Evolutionary conservation across 305 asterid genomes (phyloP), one percentile per base, ranked within the genome.

Genomic region (Fraxinus angustifolia): DNA sequence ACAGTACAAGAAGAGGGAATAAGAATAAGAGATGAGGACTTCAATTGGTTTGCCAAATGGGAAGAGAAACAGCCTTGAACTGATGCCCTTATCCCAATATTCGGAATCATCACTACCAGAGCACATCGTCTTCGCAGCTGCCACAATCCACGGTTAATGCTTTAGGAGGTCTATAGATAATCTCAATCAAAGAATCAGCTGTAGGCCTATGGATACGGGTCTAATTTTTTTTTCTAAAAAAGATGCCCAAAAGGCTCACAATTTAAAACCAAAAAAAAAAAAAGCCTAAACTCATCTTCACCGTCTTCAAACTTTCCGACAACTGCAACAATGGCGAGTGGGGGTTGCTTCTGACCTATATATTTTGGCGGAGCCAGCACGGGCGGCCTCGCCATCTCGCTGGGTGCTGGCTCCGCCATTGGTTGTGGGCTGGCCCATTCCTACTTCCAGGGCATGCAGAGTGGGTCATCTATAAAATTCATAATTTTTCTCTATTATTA

Each of bases 1-100:
- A 19, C 48, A 40, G 42, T 19, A 19, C 50, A 76, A 34, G 58
- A 10, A 74, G 74, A 75, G 50, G 65, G 65, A 35, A 67, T 58
- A 53, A 73, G 58, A 23, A 92, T 91, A 95, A 92, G 88, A 78
- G 97, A 89, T 78, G 97, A 92, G 3, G 92, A 92, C 73, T 85
- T 91, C 26, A 92, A 81, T 81, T 89, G 96, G 96, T 92, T 90
- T 75, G 75, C 87, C 3, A 90, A 86, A 85, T 88, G 94, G 97
- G 94, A 88, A 79, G 94, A 91, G 0, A 89, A 92, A 40, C 14
- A 8, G 48, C 48, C 12, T 40, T 40, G 48, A 40, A 2, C 14
- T 40, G 48, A 40, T 40, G 48, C 48, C 48, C 14, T 40, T 40
- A 40, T 8, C 48, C 48, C 48, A 8, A 40, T 40, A 91, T 91